Base-by-base conservation (phyloP, 164 flowering plant genomes). In the Sextonia rubra region DNA sequence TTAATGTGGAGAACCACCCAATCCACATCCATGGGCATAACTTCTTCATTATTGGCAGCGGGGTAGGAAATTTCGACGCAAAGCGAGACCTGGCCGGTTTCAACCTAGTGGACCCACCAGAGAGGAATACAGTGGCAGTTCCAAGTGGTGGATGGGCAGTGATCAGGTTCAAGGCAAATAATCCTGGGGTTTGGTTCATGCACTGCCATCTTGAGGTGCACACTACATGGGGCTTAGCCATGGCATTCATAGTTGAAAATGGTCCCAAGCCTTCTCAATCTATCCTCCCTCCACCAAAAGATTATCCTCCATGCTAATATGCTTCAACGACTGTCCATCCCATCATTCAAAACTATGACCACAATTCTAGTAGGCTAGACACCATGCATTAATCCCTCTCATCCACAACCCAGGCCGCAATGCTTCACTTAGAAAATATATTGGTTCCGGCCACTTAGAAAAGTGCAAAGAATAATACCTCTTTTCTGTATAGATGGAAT, bases 111-210 rank as follows among this genome's bases (percentile, higher is more conserved):
- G 74, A 72, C 47, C 74, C 73, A 56, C 67, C 73, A 24, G 73
- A 71, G 73, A 62, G 73, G 64, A 70, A 70, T 37, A 85, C 88
- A 14, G 86, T 88, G 73, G 85, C 78, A 0, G 87, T 86, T 20
- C 91, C 89, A 0, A 67, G 67, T 3, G 88, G 86, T 0, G 91
- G 89, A 3, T 88, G 89, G 91, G 83, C 82, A 1, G 91, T 86
- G 17, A 79, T 88, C 18, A 65, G 87, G 44, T 23, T 85, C 55
- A 74, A 60, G 71, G 86, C 89, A 0, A 83, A 85, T 22, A 86
- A 86, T 71, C 91, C 89, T 15, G 89, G 91, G 22, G 91, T 82
- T 6, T 86, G 91, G 91, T 87, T 83, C 73, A 66, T 87, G n/a
- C 89, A 87, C 58, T 87, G 90, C 47, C 90, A 87, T 64, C 77